Percentiles rank a stretch among this genome's conserved stretches.
Conservation (phyloP, 495 filamentous ascomycete genomes). For the Aspergillus baeticus region DNA sequence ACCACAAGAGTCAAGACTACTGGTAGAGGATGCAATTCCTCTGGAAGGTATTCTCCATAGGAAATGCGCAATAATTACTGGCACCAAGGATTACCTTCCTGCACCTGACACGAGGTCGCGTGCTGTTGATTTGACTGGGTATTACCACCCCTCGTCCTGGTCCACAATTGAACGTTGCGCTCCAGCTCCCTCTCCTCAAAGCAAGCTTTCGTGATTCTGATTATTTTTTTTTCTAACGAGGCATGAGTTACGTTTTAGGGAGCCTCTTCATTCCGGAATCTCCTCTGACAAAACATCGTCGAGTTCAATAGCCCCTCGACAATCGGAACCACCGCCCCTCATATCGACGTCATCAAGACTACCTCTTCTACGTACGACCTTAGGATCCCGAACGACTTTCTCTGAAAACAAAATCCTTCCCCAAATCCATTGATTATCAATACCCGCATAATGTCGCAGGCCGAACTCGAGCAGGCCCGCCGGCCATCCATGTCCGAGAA, state of each 20-base stretch:
- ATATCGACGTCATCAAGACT: conserved; percentile 29
- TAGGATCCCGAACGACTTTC: not conserved
- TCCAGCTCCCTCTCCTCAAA: no score
- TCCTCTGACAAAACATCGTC: not conserved
- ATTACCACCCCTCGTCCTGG: not conserved
- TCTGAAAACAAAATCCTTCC: not conserved
- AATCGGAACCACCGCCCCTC: not conserved
- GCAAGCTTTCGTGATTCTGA: not conserved
- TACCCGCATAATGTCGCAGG: conserved; percentile 30
- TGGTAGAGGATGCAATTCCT: not conserved
- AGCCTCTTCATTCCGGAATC: not conserved
- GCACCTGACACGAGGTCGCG: not conserved
- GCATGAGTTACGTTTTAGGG: not conserved
- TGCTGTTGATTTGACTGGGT: not conserved
- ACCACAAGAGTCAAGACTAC: not conserved
- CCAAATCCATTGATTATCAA: not conserved
- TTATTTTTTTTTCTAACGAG: not conserved
- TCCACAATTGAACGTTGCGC: not conserved
- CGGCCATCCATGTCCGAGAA: conserved; percentile 40
- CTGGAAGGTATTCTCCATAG: not conserved
- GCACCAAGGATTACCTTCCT: not conserved
- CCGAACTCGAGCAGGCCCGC: conserved; percentile 29
- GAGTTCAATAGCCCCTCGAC: not conserved
- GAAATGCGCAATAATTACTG: not conserved
- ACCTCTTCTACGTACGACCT: not conserved